Conservation (phyloP, 371 early-diverging fungal genomes). For the Cokeromyces recurvatus region DNA sequence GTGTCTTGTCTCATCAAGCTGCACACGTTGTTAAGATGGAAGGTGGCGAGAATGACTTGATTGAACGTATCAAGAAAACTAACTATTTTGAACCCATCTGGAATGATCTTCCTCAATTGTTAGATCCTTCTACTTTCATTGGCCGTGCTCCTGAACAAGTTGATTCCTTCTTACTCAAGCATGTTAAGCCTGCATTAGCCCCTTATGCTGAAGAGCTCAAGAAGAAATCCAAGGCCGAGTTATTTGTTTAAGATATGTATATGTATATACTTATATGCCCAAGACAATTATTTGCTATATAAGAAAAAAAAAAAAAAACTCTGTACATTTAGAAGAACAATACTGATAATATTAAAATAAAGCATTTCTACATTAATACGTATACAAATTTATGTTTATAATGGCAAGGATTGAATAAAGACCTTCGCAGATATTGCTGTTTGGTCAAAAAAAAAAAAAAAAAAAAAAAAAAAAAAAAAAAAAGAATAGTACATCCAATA, state of each 20-base stretch:
- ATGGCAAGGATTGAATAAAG: too few species aligned
- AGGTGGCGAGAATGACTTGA: conserved; percentile 93
- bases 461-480: too few species aligned
- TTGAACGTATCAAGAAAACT: conserved; percentile 80
- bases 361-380: too few species aligned
- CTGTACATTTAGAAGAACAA: too few species aligned
- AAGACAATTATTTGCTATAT: too few species aligned
- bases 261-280: too few species aligned
- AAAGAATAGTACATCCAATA: too few species aligned
- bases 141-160: conserved; percentile 96
- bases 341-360: too few species aligned
- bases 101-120: conserved; percentile 66
- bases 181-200: conserved; percentile 83
- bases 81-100: conserved; percentile 88
- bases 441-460: too few species aligned
- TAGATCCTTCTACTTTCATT: conserved; percentile 91
- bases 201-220: conserved; percentile 63
- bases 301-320: too few species aligned
- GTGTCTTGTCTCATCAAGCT: conserved; percentile 93
- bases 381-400: too few species aligned
- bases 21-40: conserved; percentile 88
- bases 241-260: conserved; percentile 49
- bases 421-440: too few species aligned
- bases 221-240: conserved; percentile 50
- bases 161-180: conserved; percentile 72